Conservation (phyloP, 1,139 yeast species). For the Pichia sp. region DNA sequence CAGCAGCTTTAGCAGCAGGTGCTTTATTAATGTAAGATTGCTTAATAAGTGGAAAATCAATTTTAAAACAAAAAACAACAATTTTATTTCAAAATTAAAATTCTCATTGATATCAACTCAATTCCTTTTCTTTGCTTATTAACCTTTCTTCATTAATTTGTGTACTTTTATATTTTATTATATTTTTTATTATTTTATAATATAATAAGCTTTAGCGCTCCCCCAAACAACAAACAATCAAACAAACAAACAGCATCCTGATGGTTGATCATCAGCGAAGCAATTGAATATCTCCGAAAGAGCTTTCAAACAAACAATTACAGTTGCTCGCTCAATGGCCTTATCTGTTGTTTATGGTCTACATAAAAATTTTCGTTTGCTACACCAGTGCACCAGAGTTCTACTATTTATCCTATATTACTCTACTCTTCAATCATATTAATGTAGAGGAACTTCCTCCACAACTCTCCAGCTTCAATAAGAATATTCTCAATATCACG, state of each 20-base stretch:
- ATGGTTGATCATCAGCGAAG: too few relatives aligned
- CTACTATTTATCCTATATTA: neutral
- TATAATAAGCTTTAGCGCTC: conserved; percentile 1
- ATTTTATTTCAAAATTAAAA: neutral
- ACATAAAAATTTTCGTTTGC: too few relatives aligned
- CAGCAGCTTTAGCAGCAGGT: conserved; percentile 25
- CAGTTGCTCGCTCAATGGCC: too few relatives aligned
- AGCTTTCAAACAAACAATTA: too few relatives aligned
- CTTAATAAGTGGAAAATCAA: neutral
- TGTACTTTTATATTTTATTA: conserved; percentile 1
- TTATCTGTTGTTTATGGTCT: too few relatives aligned
- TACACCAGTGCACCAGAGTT: too few relatives aligned
- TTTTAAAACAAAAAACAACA: too few relatives aligned
- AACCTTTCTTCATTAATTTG: neutral
- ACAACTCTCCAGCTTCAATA: conserved; percentile 75
- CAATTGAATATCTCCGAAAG: too few relatives aligned
- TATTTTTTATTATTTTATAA: neutral
- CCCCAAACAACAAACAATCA: too few relatives aligned
- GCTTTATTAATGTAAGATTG: conserved; percentile 22
- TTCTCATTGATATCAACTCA: too few relatives aligned
- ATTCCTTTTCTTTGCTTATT: neutral
- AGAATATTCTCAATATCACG: conserved; percentile 62
- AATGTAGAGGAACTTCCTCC: conserved; percentile 81
- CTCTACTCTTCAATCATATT: conserved; percentile 47
- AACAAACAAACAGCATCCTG: too few relatives aligned